Evolutionary conservation across 2,329 filamentous ascomycete species (phyloP), one percentile per base, ranked within the genome.

Genomic region (Xylariaceae sp.): DNA sequence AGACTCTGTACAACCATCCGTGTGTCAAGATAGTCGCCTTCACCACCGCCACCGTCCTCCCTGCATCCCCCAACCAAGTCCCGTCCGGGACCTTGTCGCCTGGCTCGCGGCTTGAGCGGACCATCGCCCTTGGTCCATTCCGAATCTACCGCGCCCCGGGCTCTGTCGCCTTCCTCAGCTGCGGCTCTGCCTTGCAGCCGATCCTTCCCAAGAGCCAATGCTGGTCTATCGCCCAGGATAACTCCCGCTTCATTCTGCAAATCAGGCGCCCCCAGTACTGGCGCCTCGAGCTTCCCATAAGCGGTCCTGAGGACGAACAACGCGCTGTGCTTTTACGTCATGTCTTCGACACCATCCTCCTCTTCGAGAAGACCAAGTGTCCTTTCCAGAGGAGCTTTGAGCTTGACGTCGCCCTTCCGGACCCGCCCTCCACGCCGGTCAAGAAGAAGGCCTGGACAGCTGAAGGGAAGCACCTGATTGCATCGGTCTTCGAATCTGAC

Each of bases 131-230:
- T 52, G 86, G 90, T 2, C 80, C 84, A 1, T 78, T 96, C 52
- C 81, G 86, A 55, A 89, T 96, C 55, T 95, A 96, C 66, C 85
- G 88, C 61, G 87, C 94, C 32, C 87, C 88, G 7, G 88, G 89
- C 17, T 89, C 89, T 10, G 89, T 94, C 14, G 88, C 89, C 11
- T 96, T 96, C 62, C 76, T 96, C 10, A 92, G 87, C 68, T 95
- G 90, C 56, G 89, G 89, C 52, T 83, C 82, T 48, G 85, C 91
- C 14, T 77, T 96, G 15, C 89, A 94, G 61, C 87, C 91, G 11
- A 94, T 96, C 54, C 72, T 96, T 45, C 89, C 89, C 19, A 89
- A 89, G 66, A 95, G 90, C 51, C 90, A 96, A 68, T 95, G 88
- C 65, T 96, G 91, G 91, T 95, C 88, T 66, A 87, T 96, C 31